A percentile compares a stretch with the other conserved stretches of the same genome.
phyloP scores from a whole-genome alignment of 2,329 filamentous ascomycete species.

The Reticulascus tulasneorum region DNA sequence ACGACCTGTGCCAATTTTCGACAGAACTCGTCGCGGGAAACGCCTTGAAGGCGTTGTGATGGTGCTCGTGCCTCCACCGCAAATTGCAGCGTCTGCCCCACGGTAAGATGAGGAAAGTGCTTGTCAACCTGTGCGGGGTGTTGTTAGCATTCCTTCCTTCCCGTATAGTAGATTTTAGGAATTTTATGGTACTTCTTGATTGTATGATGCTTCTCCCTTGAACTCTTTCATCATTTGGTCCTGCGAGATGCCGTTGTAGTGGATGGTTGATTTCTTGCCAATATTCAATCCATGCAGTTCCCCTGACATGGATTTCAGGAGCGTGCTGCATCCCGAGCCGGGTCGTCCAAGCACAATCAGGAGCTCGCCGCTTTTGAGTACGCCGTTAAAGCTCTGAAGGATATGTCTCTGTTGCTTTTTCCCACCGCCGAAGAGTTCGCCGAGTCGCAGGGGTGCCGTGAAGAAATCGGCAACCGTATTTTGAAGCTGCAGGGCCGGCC shows the following conservation, averaged over 20 bases:
- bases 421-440: constrained; percentile 48
- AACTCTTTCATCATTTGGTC: constrained; percentile 55
- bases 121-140: constrained; percentile 62
- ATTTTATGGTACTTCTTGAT: constrained; percentile 55
- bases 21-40: constrained; percentile 56
- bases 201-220: constrained; percentile 66
- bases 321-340: constrained; percentile 59
- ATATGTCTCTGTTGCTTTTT: constrained; percentile 53
- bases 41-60: constrained; percentile 57
- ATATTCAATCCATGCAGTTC: constrained; percentile 56
- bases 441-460: constrained; percentile 51
- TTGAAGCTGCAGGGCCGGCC: constrained; percentile 64
- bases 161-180: fast-evolving
- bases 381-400: constrained; percentile 59
- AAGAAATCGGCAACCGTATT: constrained; percentile 60
- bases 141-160: not conserved
- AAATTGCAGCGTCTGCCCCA: constrained; percentile 70
- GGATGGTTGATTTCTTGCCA: constrained; percentile 45
- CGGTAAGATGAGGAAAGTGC: constrained; percentile 74
- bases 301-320: constrained; percentile 59
- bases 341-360: constrained; percentile 66
- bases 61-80: constrained; percentile 67
- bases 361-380: constrained; percentile 62
- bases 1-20: constrained; percentile 62
- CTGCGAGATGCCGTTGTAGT: constrained; percentile 60